A percentile compares a stretch with the other conserved stretches of the same genome.
Evolutionary conservation across 805 yeast genomes (phyloP).

Genomic region (Sugiyamaella lignohabitans): DNA sequence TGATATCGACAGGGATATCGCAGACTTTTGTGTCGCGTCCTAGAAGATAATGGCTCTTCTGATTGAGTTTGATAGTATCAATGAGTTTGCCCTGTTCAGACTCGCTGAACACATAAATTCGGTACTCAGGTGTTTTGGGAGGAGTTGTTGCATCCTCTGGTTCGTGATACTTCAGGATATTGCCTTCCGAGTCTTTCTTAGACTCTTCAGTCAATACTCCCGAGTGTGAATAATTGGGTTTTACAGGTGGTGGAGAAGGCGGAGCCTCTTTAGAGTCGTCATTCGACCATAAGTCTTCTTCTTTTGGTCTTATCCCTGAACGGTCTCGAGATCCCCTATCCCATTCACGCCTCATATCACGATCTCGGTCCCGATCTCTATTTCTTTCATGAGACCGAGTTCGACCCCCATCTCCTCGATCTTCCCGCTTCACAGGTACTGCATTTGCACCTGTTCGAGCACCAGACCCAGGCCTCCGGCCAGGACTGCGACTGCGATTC

Average conservation of each 20-base stretch:
- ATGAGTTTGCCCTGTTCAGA: conserved; percentile 20
- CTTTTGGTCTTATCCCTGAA: not conserved
- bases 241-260: not conserved
- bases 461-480: no score
- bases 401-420: no score
- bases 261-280: no score
- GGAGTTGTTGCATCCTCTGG: conserved; percentile 28
- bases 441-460: no score
- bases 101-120: conserved; percentile 28
- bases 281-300: not conserved
- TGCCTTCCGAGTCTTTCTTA: conserved; percentile 27
- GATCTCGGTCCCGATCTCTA: not conserved
- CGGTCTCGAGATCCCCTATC: not conserved
- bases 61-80: conserved; percentile 24
- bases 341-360: not conserved
- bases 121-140: conserved; percentile 22
- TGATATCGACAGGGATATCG: conserved; percentile 34
- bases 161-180: conserved; percentile 35
- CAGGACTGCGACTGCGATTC: conserved; percentile 1
- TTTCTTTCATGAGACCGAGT: no score
- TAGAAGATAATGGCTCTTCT: conserved; percentile 30
- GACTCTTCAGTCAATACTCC: conserved; percentile 38
- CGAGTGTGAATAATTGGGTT: conserved; percentile 37
- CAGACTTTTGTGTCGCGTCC: conserved; percentile 36
- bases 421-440: no score